Percentiles rank a stretch among this genome's conserved stretches.
These are phyloP conservation scores for Leishmania arabica DNA, from an alignment of 208 protist genomes.

Conservation along the genomic window DNA sequence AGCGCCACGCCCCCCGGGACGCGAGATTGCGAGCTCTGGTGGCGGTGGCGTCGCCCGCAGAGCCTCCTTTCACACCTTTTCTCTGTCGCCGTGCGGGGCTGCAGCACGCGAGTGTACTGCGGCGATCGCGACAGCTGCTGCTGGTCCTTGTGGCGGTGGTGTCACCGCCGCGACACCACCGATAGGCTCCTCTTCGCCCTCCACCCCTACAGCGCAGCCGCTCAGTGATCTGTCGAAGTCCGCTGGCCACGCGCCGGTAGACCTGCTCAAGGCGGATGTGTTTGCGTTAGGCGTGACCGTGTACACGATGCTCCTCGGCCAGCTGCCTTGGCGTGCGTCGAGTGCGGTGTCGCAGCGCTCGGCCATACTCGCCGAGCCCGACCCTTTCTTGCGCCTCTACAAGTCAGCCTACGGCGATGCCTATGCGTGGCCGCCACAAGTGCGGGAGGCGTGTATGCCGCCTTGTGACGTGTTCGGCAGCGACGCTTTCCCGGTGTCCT, in stretches of 20 bases:
- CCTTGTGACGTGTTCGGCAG: no score
- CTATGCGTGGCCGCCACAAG: slow-evolving; percentile 23
- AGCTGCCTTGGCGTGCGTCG: slow-evolving; percentile 56
- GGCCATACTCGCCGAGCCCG: slow-evolving; percentile 45
- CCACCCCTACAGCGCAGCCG: not conserved
- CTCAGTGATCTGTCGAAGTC: not conserved
- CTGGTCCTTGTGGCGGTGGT: not conserved
- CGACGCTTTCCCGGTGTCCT: not conserved
- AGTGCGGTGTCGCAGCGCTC: slow-evolving; percentile 46
- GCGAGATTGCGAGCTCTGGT: not conserved
- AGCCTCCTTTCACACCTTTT: not conserved
- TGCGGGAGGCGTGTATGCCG: slow-evolving; percentile 6
- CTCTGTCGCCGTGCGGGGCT: not conserved
- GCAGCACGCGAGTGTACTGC: not conserved
- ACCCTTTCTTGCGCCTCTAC: slow-evolving; percentile 55
- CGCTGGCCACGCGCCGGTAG: slow-evolving; percentile 19
- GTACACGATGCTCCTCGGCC: slow-evolving; percentile 66
- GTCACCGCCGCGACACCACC: not conserved
- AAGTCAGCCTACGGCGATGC: slow-evolving; percentile 30
- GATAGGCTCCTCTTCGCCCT: not conserved
- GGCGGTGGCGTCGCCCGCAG: not conserved
- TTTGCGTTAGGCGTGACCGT: slow-evolving; percentile 71
- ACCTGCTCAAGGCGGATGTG: slow-evolving; percentile 76
- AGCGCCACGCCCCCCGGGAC: not conserved
- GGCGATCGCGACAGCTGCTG: not conserved